Conservation (phyloP, 495 filamentous ascomycete genomes). For the Neurospora africana region DNA sequence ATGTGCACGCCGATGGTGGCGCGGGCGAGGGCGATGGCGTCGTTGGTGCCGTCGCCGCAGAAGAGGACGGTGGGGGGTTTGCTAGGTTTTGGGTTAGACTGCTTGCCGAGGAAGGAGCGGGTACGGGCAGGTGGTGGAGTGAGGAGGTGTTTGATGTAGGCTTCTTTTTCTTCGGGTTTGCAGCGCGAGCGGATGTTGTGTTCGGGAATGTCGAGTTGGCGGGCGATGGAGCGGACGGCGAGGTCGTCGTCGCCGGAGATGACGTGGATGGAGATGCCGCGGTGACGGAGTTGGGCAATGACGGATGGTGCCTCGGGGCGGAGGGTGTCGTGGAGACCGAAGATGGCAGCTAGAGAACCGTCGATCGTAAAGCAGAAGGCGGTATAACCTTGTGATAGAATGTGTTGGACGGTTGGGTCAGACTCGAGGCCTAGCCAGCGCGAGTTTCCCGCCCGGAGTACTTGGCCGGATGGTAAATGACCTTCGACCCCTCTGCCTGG, state of each 20-base stretch:
- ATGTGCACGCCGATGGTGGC: constrained; percentile 56
- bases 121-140: not conserved
- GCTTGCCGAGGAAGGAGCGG: not conserved
- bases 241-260: constrained; percentile 60
- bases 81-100: not conserved
- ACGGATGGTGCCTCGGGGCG: constrained; percentile 44
- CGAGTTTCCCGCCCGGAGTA: constrained; percentile 51
- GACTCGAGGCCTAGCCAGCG: constrained; percentile 43
- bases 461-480: not conserved
- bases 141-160: constrained; percentile 42
- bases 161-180: constrained; percentile 52
- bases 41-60: constrained; percentile 73
- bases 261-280: constrained; percentile 50
- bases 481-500: constrained; percentile 38
- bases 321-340: constrained; percentile 48
- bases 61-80: constrained; percentile 46
- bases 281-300: constrained; percentile 40
- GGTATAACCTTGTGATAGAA: constrained; percentile 41
- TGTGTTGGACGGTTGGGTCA: constrained; percentile 29
- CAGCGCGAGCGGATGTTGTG: constrained; percentile 39
- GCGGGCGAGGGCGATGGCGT: constrained; percentile 60
- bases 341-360: constrained; percentile 40
- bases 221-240: constrained; percentile 46
- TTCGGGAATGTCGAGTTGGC: constrained; percentile 40
- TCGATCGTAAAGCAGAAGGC: constrained; percentile 53